These are phyloP conservation scores for Haematococcus lacustris DNA, from an alignment of 139 green algal genomes.

Conservation along the genomic window DNA sequence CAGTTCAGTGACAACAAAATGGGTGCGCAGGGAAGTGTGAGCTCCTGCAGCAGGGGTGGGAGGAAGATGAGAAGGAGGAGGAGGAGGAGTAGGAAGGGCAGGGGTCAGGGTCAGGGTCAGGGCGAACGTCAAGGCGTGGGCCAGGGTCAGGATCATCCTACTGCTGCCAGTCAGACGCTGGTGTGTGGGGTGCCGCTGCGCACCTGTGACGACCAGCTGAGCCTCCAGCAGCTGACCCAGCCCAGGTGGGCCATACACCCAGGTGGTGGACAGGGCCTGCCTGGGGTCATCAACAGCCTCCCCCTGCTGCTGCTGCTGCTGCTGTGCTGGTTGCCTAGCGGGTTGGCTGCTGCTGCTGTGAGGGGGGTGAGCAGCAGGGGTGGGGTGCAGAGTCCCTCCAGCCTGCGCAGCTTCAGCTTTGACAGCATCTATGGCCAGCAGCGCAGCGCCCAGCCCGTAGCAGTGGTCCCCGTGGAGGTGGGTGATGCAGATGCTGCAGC, in stretches of 20 bases:
- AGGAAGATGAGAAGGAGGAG: too few relatives aligned
- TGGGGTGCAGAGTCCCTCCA: too few relatives aligned
- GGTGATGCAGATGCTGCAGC: slow-evolving; percentile 75
- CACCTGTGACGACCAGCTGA: slow-evolving; percentile 26
- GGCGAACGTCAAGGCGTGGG: too few relatives aligned
- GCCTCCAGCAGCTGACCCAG: slow-evolving; percentile 41
- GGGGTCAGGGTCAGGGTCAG: too few relatives aligned
- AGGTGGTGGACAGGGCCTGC: slow-evolving; percentile 4
- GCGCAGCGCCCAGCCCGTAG: slow-evolving; percentile 72
- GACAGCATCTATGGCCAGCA: slow-evolving; percentile 27
- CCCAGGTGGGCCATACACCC: slow-evolving; percentile 38
- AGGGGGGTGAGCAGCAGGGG: neutral
- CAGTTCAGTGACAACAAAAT: slow-evolving; percentile 33
- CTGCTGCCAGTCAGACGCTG: too few relatives aligned
- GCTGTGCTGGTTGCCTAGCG: neutral
- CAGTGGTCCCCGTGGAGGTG: slow-evolving; percentile 96
- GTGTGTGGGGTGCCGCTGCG: neutral
- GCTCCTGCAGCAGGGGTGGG: neutral
- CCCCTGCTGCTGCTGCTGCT: slow-evolving; percentile 5
- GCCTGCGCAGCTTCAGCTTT: neutral
- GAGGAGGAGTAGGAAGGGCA: too few relatives aligned
- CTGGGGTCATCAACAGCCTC: neutral
- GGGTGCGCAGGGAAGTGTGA: slow-evolving; percentile 14
- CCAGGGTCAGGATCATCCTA: too few relatives aligned
- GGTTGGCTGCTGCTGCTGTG: slow-evolving; percentile 1